A percentile compares a stretch with the other conserved stretches of the same genome.
These are phyloP conservation scores for Zygnema cylindricum DNA, from an alignment of 139 green algal species.

Conservation along the genomic window DNA sequence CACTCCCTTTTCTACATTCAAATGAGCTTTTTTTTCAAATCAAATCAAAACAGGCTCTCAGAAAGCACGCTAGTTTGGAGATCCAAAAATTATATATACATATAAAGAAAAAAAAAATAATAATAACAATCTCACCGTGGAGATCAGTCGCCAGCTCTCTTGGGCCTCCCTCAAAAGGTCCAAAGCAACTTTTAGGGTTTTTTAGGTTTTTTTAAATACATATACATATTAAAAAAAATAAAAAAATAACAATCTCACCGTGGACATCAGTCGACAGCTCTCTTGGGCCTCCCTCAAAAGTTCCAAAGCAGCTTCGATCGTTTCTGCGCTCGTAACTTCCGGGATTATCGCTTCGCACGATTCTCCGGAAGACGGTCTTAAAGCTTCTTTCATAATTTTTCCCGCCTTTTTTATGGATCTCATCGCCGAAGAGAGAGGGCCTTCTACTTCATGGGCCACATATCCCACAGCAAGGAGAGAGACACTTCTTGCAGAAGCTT, in stretches of 20 bases:
- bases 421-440: background rate
- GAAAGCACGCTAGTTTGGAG: background rate
- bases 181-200: background rate
- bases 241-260: too few relatives aligned
- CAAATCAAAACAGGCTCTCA: too few relatives aligned
- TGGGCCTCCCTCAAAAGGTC: slow-evolving; percentile 1
- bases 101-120: too few relatives aligned
- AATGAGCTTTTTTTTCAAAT: too few relatives aligned
- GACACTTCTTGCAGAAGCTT: background rate
- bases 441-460: slow-evolving; percentile 10
- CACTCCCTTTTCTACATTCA: too few relatives aligned
- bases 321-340: too few relatives aligned
- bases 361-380: too few relatives aligned
- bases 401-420: background rate
- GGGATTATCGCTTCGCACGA: too few relatives aligned
- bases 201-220: background rate
- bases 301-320: background rate
- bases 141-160: slow-evolving; percentile 27
- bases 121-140: slow-evolving; percentile 16
- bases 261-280: slow-evolving; percentile 26
- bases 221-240: too few relatives aligned
- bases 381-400: background rate
- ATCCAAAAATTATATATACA: slow-evolving; percentile 23
- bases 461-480: slow-evolving; percentile 11
- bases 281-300: slow-evolving; percentile 14